Base-by-base conservation (phyloP, 2,329 filamentous ascomycete genomes). In the Grosmannia huntii region DNA sequence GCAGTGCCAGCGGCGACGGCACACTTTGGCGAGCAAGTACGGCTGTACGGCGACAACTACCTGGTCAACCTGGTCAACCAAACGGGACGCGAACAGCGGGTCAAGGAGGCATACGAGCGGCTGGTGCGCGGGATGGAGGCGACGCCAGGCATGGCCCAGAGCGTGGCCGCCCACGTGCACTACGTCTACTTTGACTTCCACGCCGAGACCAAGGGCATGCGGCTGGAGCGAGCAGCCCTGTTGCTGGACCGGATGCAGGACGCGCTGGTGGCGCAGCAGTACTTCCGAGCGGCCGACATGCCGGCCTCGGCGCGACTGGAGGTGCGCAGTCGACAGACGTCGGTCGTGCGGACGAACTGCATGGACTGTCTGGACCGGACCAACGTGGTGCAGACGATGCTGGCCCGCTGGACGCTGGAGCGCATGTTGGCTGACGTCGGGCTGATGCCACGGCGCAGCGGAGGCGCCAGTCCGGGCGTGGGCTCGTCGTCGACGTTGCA, bases 171-270 rank as follows among this genome's bases (percentile, higher is more conserved):
- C 70, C 85, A 85, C 51, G 75, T 99, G 51, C 92, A 99, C 73
- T 99, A 99, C 71, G 75, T 97, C 66, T 99, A 97, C 75, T 99
- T 99, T 69, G 94, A 99, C 74, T 99, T 95, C 71, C 95, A 99
- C 75, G 90, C 86, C 68, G 94, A 99, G 73, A 99, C 95, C 55
- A 96, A 96, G 73, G 92, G 92, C 44, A 79, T 96, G 66, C 85
- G 88, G 67, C 96, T 94, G 88, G 86, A 99, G 70, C 89, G 91
- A 54, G 91, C 92, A 0, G 85, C 92, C 70, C 78, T 95, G 49
- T 80, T 99, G 25, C 78, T 99, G 60, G 88, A 96, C 64, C 85
- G 87, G 68, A 77, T 99, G 57, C 82, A 84, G 56, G 84, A 89
- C 51, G 87, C 86, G 11, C 76, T 99, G 7, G 75, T 85, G 21